These are phyloP conservation scores for Pestalotiopsis sp. DNA, from an alignment of 2,329 filamentous ascomycete species.

Conservation along the genomic window DNA sequence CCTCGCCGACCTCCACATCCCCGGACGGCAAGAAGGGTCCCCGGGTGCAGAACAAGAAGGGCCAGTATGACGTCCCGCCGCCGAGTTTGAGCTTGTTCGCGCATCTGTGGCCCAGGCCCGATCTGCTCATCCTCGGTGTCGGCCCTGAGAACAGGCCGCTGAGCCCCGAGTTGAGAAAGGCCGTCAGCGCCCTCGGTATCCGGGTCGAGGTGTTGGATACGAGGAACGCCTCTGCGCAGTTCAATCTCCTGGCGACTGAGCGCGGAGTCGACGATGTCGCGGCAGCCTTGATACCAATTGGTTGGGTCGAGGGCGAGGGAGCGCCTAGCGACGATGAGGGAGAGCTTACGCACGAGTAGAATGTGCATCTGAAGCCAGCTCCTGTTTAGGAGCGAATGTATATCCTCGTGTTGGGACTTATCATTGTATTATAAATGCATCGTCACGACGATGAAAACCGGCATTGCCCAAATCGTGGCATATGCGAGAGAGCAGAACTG, in stretches of 20 bases:
- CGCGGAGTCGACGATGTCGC: constrained; percentile 83
- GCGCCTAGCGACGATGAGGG: constrained; percentile 25
- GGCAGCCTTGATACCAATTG: constrained; percentile 83
- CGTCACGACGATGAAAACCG: not conserved
- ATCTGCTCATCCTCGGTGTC: constrained; percentile 87
- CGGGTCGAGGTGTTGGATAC: constrained; percentile 90
- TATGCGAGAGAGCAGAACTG: not conserved
- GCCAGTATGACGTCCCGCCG: constrained; percentile 77
- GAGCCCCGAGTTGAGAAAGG: constrained; percentile 71
- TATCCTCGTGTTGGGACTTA: not conserved
- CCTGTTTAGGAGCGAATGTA: not conserved
- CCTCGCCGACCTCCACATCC: constrained; percentile 36
- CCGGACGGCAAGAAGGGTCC: not conserved
- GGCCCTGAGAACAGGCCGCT: constrained; percentile 77
- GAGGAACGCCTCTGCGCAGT: constrained; percentile 90
- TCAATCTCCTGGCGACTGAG: constrained; percentile 94
- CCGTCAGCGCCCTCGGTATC: constrained; percentile 79
- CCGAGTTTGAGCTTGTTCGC: constrained; percentile 76
- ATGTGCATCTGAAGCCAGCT: not conserved
- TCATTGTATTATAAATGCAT: not conserved
- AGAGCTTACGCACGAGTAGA: constrained; percentile 15
- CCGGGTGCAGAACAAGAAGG: constrained; percentile 71
- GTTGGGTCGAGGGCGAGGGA: constrained; percentile 70
- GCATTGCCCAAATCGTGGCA: not conserved
- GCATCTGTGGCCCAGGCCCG: constrained; percentile 85